Evolutionary conservation across 169 alveolate genomes (phyloP).

Genomic region (Eimeria zaria): DNA sequence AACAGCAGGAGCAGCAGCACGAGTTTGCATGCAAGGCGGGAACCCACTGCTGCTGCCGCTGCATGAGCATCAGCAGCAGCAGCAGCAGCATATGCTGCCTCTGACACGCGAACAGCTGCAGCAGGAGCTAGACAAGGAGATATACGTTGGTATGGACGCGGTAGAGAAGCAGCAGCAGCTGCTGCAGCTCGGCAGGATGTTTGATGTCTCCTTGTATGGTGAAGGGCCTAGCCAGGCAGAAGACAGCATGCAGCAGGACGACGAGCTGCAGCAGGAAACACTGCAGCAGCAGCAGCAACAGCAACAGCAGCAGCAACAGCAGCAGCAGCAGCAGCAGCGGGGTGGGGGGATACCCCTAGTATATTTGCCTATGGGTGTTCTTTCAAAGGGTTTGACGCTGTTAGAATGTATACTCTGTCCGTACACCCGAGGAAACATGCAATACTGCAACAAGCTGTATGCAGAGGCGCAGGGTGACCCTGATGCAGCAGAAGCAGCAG

Average conservation of each 20-base stretch:
- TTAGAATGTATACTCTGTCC: slow-evolving; percentile 53
- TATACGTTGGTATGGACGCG: neutral
- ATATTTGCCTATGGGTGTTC: slow-evolving; percentile 16
- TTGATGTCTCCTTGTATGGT: slow-evolving; percentile 11
- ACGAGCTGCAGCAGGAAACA: neutral
- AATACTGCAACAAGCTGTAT: slow-evolving; percentile 29
- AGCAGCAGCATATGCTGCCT: slow-evolving; percentile 19
- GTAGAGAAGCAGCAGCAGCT: slow-evolving; percentile 50
- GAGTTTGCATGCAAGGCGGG: neutral
- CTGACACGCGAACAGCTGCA: neutral
- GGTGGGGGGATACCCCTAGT: neutral
- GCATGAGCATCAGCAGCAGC: neutral
- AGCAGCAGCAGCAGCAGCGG: slow-evolving; percentile 36
- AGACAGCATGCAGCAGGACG: neutral
- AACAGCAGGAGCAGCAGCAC: slow-evolving; percentile 27
- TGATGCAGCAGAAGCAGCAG: no score
- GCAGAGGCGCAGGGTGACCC: neutral
- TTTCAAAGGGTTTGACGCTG: slow-evolving; percentile 40
- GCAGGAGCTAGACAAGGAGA: slow-evolving; percentile 29
- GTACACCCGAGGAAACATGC: slow-evolving; percentile 53
- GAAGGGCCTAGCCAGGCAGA: neutral
- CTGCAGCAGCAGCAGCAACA: slow-evolving; percentile 14
- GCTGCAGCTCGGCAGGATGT: slow-evolving; percentile 6
- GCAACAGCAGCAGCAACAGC: slow-evolving; percentile 46
- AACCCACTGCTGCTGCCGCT: neutral